Evolutionary conservation across 1,139 yeast genomes (phyloP).

Genomic region (Chernovozyma sophiae-reginae): DNA sequence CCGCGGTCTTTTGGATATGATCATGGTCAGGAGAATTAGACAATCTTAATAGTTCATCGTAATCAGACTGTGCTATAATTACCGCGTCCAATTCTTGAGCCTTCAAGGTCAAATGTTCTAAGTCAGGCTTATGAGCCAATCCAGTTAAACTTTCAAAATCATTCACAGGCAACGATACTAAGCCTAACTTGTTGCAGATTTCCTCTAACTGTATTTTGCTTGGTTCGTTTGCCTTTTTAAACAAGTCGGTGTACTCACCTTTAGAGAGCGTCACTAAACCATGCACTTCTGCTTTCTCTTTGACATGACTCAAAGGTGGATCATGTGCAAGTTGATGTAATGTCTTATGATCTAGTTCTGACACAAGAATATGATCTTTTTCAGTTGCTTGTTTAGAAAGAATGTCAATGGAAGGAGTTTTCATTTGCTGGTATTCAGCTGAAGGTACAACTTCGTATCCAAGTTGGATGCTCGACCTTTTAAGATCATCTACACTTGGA

Average conservation of each 20-base stretch:
- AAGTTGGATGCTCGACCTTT: constrained; percentile 8
- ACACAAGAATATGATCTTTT: constrained; percentile 12
- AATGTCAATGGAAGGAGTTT: constrained; percentile 2
- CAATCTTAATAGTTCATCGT: constrained; percentile 17
- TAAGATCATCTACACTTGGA: constrained; percentile 26
- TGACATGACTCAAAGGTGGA: constrained; percentile 32
- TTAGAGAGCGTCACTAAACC: constrained; percentile 33
- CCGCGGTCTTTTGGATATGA: constrained; percentile 18
- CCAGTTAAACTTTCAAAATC: constrained; percentile 15
- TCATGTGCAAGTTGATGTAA: constrained; percentile 24
- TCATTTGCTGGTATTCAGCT: constrained; percentile 10
- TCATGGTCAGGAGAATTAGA: constrained; percentile 22
- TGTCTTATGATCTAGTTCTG: constrained; percentile 15
- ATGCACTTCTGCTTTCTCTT: constrained; percentile 31
- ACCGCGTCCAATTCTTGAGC: constrained; percentile 11
- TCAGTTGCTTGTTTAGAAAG: constrained; percentile 8
- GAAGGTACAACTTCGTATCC: constrained; percentile 7
- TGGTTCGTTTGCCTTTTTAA: constrained; percentile 30
- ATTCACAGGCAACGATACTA: constrained; percentile 16
- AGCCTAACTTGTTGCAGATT: constrained; percentile 7
- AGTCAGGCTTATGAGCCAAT: constrained; percentile 18
- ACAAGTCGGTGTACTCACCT: constrained; percentile 33
- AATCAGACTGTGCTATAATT: constrained; percentile 3
- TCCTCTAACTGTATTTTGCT: constrained; percentile 12
- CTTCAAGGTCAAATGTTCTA: constrained; percentile 15